phyloP scores from a whole-genome alignment of 257 asterid species.

The Primulina eburnea region DNA sequence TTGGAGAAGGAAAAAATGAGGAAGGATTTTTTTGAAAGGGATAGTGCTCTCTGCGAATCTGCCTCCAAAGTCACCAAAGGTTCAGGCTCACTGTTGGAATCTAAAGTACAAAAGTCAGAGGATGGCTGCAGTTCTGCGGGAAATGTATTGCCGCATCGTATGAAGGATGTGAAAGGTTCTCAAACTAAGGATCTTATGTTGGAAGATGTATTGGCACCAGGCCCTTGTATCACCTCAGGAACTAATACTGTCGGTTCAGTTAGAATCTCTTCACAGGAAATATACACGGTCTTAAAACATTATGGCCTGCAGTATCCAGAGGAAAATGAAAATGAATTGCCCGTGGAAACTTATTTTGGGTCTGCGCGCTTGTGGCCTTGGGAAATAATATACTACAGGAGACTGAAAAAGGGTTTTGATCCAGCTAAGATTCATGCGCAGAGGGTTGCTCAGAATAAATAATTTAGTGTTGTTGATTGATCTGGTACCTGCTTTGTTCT shows the following conservation, averaged over 20 bases:
- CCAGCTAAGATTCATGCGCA: conserved; percentile 47
- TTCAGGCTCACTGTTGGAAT: conserved; percentile 18
- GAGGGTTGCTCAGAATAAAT: conserved; percentile 48
- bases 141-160: conserved; percentile 15
- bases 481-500: conserved; percentile 21
- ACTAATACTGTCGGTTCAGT: conserved; percentile 27
- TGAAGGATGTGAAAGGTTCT: conserved; percentile 21
- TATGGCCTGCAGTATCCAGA: conserved; percentile 38
- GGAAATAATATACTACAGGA: conserved; percentile 51
- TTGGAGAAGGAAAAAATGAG: conserved; percentile 1
- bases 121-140: conserved; percentile 22
- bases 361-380: conserved; percentile 73
- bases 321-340: conserved; percentile 32
- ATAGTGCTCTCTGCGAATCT: conserved; percentile 8
- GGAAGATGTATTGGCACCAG: conserved; percentile 22
- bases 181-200: conserved; percentile 16
- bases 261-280: conserved; percentile 43
- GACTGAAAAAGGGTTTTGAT: conserved; percentile 45
- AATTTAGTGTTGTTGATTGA: conserved; percentile 41
- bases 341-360: conserved; percentile 53
- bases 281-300: conserved; percentile 36
- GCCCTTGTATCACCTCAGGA: conserved; percentile 15
- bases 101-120: conserved; percentile 18
- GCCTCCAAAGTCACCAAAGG: conserved; percentile 3
- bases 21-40: not conserved